Base-by-base conservation (phyloP, 108 stramenopile genomes). In the Nitzschia inconspicua region DNA sequence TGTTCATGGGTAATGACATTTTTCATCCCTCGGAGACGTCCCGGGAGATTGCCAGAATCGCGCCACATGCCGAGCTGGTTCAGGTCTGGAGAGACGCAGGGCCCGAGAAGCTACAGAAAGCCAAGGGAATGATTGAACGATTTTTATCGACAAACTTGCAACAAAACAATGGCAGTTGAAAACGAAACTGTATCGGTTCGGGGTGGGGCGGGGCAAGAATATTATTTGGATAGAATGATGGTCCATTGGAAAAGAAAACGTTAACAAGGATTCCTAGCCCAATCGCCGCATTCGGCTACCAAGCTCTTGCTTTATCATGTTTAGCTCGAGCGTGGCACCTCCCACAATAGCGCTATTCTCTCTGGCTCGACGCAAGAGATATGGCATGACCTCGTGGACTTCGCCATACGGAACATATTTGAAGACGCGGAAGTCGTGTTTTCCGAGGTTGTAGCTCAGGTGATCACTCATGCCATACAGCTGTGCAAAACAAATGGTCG, bases 371-470 rank as follows among this genome's bases (percentile, higher is more conserved):
- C 98, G 87, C 35, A 98, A 58, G 23, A 99, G 75, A 63, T 98
- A 99, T 1, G 98, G 97, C 54, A 98, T 76, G n/a, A 95, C 95
- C 67, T 96, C 87, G 3, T 89, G 47, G 0, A 98, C 93, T 66
- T 84, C 51, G 3, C 98, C 98, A 66, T 97, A 99, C 1, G 97
- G 98, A 2, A 98, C 63, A 60, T 98, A 98, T 69, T 98, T 98
- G 85, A 75, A 93, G 18, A 79, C 82, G 47, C 79, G 77, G 66
- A 83, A 98, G 13, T 90, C 92, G 42, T 66, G 40, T 11, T 57
- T 48, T n/a, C 95, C 98, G n/a, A 99, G 80, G 29, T 85, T 77
- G 70, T 89, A 91, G n/a, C 93, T 90, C 23, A 99, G 62, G 60
- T 95, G 82, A 59, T 99, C 98, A 10, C 84, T 73, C 96, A 98